Evolutionary conservation across 1,284 basidiomycete genomes (phyloP).

Genomic region (Trametes versicolor): DNA sequence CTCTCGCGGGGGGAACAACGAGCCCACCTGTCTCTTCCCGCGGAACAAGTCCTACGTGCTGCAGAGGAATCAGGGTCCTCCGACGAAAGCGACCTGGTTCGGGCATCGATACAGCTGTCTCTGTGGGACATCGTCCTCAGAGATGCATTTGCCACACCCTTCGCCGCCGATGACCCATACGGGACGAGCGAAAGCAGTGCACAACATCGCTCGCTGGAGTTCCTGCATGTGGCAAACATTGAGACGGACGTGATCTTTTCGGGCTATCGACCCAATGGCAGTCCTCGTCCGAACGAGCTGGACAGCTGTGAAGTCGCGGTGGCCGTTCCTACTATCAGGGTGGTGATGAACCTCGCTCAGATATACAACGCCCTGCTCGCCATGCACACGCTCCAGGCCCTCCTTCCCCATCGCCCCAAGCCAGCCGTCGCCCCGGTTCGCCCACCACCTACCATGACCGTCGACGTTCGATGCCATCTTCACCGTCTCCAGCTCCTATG

Average conservation of each 20-base stretch:
- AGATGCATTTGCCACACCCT: conserved; percentile 69
- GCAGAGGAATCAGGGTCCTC: conserved; percentile 52
- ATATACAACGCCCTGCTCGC: conserved; percentile 82
- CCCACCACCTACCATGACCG: conserved; percentile 33
- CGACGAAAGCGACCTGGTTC: conserved; percentile 41
- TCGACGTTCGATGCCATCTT: conserved; percentile 45
- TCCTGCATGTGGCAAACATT: conserved; percentile 56
- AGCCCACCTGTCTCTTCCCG: conserved; percentile 61
- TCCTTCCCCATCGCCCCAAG: conserved; percentile 46
- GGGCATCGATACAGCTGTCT: conserved; percentile 52
- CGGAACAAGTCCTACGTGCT: conserved; percentile 65
- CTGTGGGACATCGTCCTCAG: conserved; percentile 61
- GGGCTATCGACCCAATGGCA: conserved; percentile 40
- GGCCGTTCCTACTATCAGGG: conserved; percentile 33
- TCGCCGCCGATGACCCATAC: conserved; percentile 69
- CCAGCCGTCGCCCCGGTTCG: conserved; percentile 16
- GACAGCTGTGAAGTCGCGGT: conserved; percentile 40
- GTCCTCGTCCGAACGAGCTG: conserved; percentile 29
- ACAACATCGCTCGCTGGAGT: conserved; percentile 52
- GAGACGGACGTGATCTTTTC: conserved; percentile 51
- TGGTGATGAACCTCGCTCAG: conserved; percentile 61
- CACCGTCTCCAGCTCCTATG: conserved; percentile 55
- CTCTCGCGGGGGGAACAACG: conserved; percentile 56
- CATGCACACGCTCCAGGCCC: conserved; percentile 59
- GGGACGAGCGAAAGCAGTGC: conserved; percentile 60